Base-by-base conservation (phyloP, 176 grass and related monocot species). In the Stipa capillata region DNA sequence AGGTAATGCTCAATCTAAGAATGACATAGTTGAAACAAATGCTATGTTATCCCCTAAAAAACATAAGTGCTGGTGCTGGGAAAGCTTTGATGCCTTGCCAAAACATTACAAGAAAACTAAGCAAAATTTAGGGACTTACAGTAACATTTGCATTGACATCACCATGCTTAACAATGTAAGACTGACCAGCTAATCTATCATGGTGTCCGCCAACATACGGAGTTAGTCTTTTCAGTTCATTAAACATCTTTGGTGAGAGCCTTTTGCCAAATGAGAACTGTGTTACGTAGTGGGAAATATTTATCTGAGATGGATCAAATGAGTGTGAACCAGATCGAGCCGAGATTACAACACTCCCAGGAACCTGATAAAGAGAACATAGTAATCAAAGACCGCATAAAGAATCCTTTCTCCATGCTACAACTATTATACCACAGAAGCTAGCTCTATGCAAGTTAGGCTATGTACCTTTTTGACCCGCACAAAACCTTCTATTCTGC, bases 1-100 rank as follows among this genome's bases (percentile, higher is more conserved):
- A 99, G 83, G 72, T 99, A 99, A 82, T 99, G 97, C 76, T 99
- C 97, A 84, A 99, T 99, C 97, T 99, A 87, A 87, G 21, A 90
- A 84, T 82, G 16, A 72, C 55, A 55, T 24, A 76, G 28, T 43
- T 39, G 62, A 79, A 88, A 67, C 15, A 72, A 52, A 60, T 33
- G 56, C 4, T 32, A 57, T 56, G 80, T 77, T 28, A 84, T 69
- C 55, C 17, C 36, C 21, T 31, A 41, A 77, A 40, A 89, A 78
- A 35, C n/a, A 70, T 0, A 83, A 78, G 18, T 78, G 7, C 59
- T 3, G 15, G 28, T 21, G 9, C n/a, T 68, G 1, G 28, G 74
- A 79, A 88, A 44, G 2, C 24, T 48, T 70, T 41, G 31, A 81
- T 34, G 73, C n/a, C 44, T 47, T 41, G 21, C 23, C 21, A 49